Base-by-base conservation (phyloP, 1,284 basidiomycete species). In the Leccinum fallax region DNA sequence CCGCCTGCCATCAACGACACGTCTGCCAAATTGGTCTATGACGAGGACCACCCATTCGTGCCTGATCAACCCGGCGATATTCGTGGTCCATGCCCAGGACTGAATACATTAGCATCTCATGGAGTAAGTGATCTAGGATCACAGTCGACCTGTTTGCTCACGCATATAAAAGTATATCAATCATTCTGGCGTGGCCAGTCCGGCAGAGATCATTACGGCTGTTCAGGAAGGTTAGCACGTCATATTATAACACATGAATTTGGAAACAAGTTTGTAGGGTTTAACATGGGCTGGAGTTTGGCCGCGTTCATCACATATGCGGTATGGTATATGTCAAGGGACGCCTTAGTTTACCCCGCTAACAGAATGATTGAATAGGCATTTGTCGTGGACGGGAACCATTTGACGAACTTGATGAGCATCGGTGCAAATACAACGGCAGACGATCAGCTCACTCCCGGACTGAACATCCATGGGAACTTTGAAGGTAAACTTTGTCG, bases 71-170 rank as follows among this genome's bases (percentile, higher is more conserved):
- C 69, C 26, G 65, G 72, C 28, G 73, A 76, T 32, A 64, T 75
- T 19, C 70, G 87, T 26, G 75, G 78, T 16, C 81, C 82, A 1
- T 82, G 81, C 60, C 82, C 85, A 4, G 85, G 77, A 13, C 70
- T 82, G 32, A 83, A 83, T 62, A 69, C 80, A 1, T 69, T 81
- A 16, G 80, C 79, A 16, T 81, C 81, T 67, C 78, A 80, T 46
- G 78, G 79, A 24, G 69, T 74, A 24, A 63, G 69, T 62, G 21
- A 21, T 13, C 16, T 19, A 19, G 52, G 5, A 30, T 30, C 9
- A 55, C 11, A 0, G 10, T 26, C 30, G 52, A 3, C 7, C 2
- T 2, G 19, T 52, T 58, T 51, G 36, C 26, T 4, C 30, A 51
- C 40, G 15, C 9, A 21, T 34, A 16, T 8, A 10, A 38, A 52